phyloP scores from a whole-genome alignment of 768 basidiomycete species.

The Rhizopogon rudus region DNA sequence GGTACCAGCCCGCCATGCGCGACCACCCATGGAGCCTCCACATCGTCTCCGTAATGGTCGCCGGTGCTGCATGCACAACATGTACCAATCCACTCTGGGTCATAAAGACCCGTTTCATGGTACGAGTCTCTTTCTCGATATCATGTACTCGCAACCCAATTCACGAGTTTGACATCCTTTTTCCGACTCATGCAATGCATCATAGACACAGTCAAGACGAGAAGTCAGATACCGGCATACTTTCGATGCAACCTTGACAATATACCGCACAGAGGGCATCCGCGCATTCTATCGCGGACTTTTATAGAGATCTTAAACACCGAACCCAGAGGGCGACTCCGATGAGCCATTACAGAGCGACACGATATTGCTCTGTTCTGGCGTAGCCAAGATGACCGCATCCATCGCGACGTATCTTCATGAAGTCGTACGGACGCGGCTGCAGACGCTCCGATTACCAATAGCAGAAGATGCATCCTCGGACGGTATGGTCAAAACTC shows the following conservation, averaged over 20 bases:
- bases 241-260: conserved; percentile 81
- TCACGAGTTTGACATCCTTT: conserved; percentile 4
- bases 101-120: conserved; percentile 99
- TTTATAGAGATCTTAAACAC: conserved; percentile 1
- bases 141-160: conserved; percentile 4
- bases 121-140: conserved; percentile 27
- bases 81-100: conserved; percentile 98
- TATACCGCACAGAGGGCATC: conserved; percentile 85
- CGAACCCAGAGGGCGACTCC: conserved; percentile 24
- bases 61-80: conserved; percentile 89
- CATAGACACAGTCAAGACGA: conserved; percentile 75
- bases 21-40: conserved; percentile 87
- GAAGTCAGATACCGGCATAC: conserved; percentile 86
- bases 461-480: conserved; percentile 55
- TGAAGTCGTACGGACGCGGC: conserved; percentile 96
- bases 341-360: conserved; percentile 23
- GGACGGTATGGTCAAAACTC: conserved; percentile 54
- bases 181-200: not conserved
- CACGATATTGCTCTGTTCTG: conserved; percentile 84
- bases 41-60: conserved; percentile 92
- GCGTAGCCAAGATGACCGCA: conserved; percentile 93
- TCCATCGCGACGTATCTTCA: conserved; percentile 96
- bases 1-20: conserved; percentile 74
- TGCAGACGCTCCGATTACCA: conserved; percentile 80
- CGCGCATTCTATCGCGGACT: conserved; percentile 93